Conservation (phyloP, 176 grass and related monocot species). For the Aegilops bicornis region DNA sequence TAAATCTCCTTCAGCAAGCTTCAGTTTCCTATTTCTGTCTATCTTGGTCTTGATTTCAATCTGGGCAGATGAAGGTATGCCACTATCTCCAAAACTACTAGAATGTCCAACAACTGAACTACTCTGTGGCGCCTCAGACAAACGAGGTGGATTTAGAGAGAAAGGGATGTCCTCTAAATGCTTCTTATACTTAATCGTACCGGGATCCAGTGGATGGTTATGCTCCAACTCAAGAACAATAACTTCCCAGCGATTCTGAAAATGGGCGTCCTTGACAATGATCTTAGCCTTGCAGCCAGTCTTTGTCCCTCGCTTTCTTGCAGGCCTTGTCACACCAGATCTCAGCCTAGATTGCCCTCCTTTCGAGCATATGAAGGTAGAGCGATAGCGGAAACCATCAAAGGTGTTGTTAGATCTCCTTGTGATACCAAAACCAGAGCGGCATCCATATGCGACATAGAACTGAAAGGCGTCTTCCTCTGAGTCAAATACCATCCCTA, state of each 20-base stretch:
- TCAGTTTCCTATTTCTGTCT: slow-evolving; percentile 67
- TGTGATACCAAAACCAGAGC: slow-evolving; percentile 69
- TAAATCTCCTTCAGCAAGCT: slow-evolving; percentile 67
- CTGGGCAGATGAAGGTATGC: slow-evolving; percentile 32
- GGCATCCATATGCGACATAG: slow-evolving; percentile 73
- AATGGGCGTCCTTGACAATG: slow-evolving; percentile 85
- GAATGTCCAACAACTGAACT: slow-evolving; percentile 17
- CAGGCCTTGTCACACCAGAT: slow-evolving; percentile 53
- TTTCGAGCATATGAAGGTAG: slow-evolving; percentile 83
- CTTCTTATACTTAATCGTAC: slow-evolving; percentile 65
- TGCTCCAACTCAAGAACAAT: slow-evolving; percentile 80
- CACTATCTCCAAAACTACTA: slow-evolving; percentile 27
- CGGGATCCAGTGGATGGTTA: slow-evolving; percentile 76
- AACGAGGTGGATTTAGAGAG: slow-evolving; percentile 39
- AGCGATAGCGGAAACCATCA: slow-evolving; percentile 77
- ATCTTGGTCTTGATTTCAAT: slow-evolving; percentile 54
- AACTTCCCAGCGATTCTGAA: slow-evolving; percentile 82
- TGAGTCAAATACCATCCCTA: slow-evolving; percentile 73
- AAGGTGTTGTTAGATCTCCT: slow-evolving; percentile 82
- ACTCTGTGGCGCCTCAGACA: slow-evolving; percentile 35
- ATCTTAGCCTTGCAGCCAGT: slow-evolving; percentile 91
- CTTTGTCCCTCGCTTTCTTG: slow-evolving; percentile 61
- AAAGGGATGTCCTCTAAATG: slow-evolving; percentile 64
- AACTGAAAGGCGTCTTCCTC: slow-evolving; percentile 91
- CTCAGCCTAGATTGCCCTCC: slow-evolving; percentile 74